Conservation (phyloP, 768 basidiomycete species). For the Favolaschia claudopus region DNA sequence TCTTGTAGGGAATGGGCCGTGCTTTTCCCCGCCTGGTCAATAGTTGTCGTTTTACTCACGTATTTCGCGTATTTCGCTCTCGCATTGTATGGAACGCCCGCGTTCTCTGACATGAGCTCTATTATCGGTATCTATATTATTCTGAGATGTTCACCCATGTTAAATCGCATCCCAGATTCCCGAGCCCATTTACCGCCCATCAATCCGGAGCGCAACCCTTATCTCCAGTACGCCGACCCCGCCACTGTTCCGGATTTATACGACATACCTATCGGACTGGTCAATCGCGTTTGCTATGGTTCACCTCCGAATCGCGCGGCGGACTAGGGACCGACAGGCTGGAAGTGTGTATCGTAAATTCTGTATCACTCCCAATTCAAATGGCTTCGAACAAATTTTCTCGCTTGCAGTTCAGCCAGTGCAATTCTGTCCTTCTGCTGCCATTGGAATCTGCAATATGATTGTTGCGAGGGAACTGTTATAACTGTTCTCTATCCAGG, state of each 20-base stretch:
- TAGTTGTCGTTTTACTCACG: conserved; percentile 74
- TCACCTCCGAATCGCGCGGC: too few species aligned
- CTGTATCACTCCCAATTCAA: too few species aligned
- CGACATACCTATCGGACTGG: conserved; percentile 83
- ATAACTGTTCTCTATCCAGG: too few species aligned
- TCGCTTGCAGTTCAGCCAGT: too few species aligned
- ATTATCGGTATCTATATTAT: conserved; percentile 60
- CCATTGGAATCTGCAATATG: too few species aligned
- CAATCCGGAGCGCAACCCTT: conserved; percentile 48
- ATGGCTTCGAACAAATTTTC: too few species aligned
- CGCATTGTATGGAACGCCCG: conserved; percentile 74
- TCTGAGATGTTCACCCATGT: conserved; percentile 18
- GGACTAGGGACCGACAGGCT: conserved; percentile 1
- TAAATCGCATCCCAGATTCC: conserved; percentile 53
- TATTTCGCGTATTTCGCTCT: conserved; percentile 82
- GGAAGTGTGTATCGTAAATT: too few species aligned
- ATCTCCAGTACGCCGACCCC: conserved; percentile 54
- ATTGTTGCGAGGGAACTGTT: too few species aligned
- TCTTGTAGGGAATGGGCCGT: conserved; percentile 83
- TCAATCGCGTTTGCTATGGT: conserved; percentile 75
- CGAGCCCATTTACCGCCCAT: conserved; percentile 58
- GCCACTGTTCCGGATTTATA: conserved; percentile 70
- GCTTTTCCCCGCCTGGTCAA: conserved; percentile 79
- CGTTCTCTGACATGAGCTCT: conserved; percentile 70
- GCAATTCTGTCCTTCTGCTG: too few species aligned